Evolutionary conservation across 306 rosid species (phyloP).

Genomic region (Cucumis hystrix): DNA sequence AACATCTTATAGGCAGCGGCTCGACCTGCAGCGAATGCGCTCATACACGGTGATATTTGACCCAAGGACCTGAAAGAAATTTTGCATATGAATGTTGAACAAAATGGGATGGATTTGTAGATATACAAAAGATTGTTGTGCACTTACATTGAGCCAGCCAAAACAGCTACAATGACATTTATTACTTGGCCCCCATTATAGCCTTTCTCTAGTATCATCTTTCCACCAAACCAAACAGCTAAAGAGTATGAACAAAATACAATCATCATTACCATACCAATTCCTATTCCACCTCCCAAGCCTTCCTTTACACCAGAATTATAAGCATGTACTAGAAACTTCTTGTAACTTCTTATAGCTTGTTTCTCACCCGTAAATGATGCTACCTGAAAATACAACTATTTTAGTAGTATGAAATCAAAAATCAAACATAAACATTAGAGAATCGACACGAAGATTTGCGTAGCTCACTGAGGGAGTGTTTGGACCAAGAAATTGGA

Average conservation of each 20-base stretch:
- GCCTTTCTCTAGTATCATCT: constrained; percentile 6
- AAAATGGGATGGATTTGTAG: not conserved
- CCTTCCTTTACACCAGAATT: constrained; percentile 8
- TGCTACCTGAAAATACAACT: not conserved
- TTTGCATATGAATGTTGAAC: not conserved
- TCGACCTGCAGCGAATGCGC: constrained; percentile 9
- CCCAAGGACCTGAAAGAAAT: constrained; percentile 7
- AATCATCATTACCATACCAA: constrained; percentile 2
- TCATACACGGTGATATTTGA: constrained; percentile 9
- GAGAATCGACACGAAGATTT: too few species aligned
- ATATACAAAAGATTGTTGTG: not conserved
- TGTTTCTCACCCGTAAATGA: constrained; percentile 14
- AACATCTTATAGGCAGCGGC: constrained; percentile 10
- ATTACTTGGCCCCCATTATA: constrained; percentile 12
- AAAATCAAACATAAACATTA: too few species aligned
- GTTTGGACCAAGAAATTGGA: too few species aligned
- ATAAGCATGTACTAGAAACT: not conserved
- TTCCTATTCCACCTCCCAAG: not conserved
- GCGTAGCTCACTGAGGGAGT: too few species aligned
- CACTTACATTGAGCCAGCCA: constrained; percentile 11
- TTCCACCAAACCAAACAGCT: constrained; percentile 15
- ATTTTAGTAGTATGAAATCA: not conserved
- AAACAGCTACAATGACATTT: constrained; percentile 4
- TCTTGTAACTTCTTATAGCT: constrained; percentile 3
- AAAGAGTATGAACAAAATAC: constrained; percentile 9